Conservation (phyloP, 2,329 filamentous ascomycete genomes). For the Septoria petroselini region DNA sequence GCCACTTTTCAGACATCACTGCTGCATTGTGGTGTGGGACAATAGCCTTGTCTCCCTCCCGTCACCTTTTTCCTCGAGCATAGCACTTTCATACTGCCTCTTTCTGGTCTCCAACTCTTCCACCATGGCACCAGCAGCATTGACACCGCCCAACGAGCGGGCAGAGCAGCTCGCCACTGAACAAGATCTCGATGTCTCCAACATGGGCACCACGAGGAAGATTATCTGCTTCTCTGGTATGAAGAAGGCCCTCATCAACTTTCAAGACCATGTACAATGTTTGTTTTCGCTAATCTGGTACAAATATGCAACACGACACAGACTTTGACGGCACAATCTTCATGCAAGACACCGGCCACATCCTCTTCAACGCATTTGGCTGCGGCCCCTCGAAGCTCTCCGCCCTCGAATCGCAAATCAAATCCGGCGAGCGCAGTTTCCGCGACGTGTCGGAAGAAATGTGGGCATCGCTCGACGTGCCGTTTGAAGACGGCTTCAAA, state of each 20-base stretch:
- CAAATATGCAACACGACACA: too few relatives aligned
- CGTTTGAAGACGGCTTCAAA: conserved; percentile 65
- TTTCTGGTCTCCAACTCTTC: background rate
- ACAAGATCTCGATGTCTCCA: conserved; percentile 17
- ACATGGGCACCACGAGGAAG: conserved; percentile 51
- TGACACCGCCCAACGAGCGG: conserved; percentile 33
- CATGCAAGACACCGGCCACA: conserved; percentile 62
- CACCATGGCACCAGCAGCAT: conserved; percentile 34
- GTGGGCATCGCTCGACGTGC: conserved; percentile 64
- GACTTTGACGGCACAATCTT: conserved; percentile 72
- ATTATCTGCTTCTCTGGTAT: conserved; percentile 59
- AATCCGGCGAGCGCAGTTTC: conserved; percentile 63
- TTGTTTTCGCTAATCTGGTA: too few relatives aligned
- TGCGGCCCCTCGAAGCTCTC: conserved; percentile 58
- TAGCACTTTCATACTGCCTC: background rate
- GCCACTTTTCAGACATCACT: conserved; percentile 12
- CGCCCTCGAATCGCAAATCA: conserved; percentile 62
- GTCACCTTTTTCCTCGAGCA: background rate
- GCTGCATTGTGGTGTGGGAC: background rate
- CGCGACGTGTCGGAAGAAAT: conserved; percentile 69
- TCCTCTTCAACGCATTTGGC: conserved; percentile 64
- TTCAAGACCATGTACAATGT: too few relatives aligned
- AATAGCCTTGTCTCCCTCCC: background rate
- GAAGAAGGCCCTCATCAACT: conserved; percentile 17
- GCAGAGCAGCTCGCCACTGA: conserved; percentile 21